Evolutionary conservation across 2,329 filamentous ascomycete species (phyloP), one percentile per base, ranked within the genome.

Genomic region (Pyrenophora teres): DNA sequence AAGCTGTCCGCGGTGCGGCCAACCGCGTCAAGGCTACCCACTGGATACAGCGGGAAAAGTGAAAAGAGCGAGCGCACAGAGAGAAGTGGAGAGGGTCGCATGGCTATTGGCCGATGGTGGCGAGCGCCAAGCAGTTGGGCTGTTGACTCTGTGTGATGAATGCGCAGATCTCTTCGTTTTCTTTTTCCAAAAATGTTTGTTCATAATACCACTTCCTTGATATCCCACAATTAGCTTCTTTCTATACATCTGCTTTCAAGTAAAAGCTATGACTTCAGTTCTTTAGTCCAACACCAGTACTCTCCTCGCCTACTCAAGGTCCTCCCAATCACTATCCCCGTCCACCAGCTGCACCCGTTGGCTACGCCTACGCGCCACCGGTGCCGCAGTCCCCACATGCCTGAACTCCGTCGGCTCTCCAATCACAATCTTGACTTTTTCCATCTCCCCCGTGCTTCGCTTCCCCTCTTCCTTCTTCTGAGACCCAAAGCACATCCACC

Each of bases 51-150:
- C 25, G 35, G 25, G 3, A 57, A 23, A 41, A 54, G 50, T 3
- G 50, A 31, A 23, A 21, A 8, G 3, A 30, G 23, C 3, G 12
- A 39, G 2, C 40, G 10, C 27, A 30, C 9, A 10, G 27, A 10
- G 9, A 10, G 10, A 30, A 30, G 27, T 9, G 27, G 27, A 30
- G 27, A 30, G 27, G 12, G 27, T 12, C 9, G 27, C 8, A 30
- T 12, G 27, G 27, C 27, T 9, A 30, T 54, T 30, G 40, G 52
- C 6, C 49, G 54, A 35, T 58, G 56, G 57, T 57, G 52, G 56
- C 46, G 43, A 9, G 48, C 57, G 10, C 59, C 56, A 7, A 60
- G 51, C 23, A 55, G 38, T 18, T 62, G 54, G 54, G 45, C 59
- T 9, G 40, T 54, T 12, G 46, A 44, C 13, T 38, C 46, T 9